Base-by-base conservation (phyloP, 208 protist species). In the Lotmaria passim region DNA sequence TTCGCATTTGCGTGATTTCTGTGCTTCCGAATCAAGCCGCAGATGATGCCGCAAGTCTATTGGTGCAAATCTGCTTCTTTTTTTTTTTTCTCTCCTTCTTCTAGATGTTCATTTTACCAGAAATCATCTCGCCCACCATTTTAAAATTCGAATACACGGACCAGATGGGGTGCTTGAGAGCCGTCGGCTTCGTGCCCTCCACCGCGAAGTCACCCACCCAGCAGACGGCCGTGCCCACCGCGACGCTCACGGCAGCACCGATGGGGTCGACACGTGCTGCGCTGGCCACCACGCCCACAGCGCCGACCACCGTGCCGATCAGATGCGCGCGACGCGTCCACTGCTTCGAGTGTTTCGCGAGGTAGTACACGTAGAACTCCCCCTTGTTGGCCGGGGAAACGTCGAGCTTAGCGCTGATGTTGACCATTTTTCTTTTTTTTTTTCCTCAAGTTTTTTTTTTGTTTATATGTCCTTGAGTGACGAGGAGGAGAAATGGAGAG, bases 321-420 rank as follows among this genome's bases (percentile, higher is more conserved):
- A 91, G 33, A 57, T 89, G 86, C 56, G 61, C 41, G 44, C 86
- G 86, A 21, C 78, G 80, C 48, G 71, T 81, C 64, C 69, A 77
- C 34, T 68, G 47, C 55, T 86, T 78, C 21, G 78, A 79, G 83
- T 91, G 83, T 67, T 87, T 81, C 0, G 81, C 64, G 34, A 86
- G 23, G 72, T 89, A 91, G 68, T 78, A 85, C 31, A 85, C 57
- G 78, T 88, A 78, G 46, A 79, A 91, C 78, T 91, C 86, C 51
- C 71, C 77, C 69, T 74, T 76, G 78, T 77, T 87, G 50, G 58
- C 75, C 19, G 79, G 63, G 17, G 56, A 72, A 4, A 91, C 57
- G 30, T 89, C 56, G 17, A 89, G 34, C 58, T 79, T 86, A 21
- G 73, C 55, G 71, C 50, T 65, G 44, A 91, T 81, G 57, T 79